Conservation (phyloP, 495 filamentous ascomycete species). For the Penicillium paxilli region DNA sequence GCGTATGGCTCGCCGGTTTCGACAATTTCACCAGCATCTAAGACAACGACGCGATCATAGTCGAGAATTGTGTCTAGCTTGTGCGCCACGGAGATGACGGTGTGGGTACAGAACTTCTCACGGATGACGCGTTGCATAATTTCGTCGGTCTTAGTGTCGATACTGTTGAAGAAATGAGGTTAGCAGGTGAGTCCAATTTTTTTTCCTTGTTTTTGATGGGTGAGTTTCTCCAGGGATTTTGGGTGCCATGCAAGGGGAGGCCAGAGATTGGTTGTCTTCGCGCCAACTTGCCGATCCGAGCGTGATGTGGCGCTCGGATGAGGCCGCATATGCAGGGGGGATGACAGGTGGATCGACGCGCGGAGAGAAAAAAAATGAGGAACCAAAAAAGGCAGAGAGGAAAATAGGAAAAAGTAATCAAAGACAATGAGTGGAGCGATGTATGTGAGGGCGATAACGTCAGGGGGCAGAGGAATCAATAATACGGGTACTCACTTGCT, state of each 20-base stretch:
- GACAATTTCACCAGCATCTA: conserved; percentile 46
- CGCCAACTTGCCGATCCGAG: conserved; percentile 3
- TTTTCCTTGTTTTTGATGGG: neutral
- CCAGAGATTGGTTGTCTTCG: neutral
- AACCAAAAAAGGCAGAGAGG: conserved; percentile 4
- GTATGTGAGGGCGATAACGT: conserved; percentile 16
- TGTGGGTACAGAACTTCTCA: conserved; percentile 56
- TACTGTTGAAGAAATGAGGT: conserved; percentile 25
- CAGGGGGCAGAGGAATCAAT: conserved; percentile 12
- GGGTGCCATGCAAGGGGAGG: conserved; percentile 15
- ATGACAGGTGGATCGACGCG: conserved; percentile 6
- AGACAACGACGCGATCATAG: conserved; percentile 49
- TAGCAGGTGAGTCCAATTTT: neutral
- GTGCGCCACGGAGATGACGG: conserved; percentile 64
- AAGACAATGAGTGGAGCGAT: conserved; percentile 3
- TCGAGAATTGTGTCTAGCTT: conserved; percentile 60
- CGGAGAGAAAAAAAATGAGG: neutral
- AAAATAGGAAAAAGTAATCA: neutral
- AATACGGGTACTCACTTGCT: conserved; percentile 43
- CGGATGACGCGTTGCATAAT: conserved; percentile 61
- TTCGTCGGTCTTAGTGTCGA: conserved; percentile 57
- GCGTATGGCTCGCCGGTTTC: conserved; percentile 46
- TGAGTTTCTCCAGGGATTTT: neutral
- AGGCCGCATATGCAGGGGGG: conserved; percentile 28
- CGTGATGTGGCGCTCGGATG: conserved; percentile 17